Evolutionary conservation across 2,329 filamentous ascomycete species (phyloP), one percentile per base, ranked within the genome.

Genomic region (Neopestalotiopsis sp.): DNA sequence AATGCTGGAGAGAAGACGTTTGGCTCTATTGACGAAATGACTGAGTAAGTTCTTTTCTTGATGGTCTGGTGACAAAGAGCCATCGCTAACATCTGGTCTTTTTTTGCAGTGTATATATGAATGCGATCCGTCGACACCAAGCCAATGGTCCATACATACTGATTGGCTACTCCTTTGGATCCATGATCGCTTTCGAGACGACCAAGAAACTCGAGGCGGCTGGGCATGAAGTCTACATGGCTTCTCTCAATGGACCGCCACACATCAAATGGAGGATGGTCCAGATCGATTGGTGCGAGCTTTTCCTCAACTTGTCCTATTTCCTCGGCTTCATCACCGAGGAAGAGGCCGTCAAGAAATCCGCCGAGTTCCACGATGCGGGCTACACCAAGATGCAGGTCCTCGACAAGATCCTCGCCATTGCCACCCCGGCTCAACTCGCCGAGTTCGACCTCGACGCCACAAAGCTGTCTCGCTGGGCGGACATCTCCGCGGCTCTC

Each of bases 91-190:
- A 17, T 20, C 65, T 30, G 42, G 3, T 45, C 71, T 81, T 3
- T 61, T 3, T 61, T 63, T 3, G 78, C 73, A 66, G 64, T 38
- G 20, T 61, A 0, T 86, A 86, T 70, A 72, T 78, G 65, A 28
- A 64, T 0, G 76, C 78, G 0, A 82, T 87, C 63, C 79, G 79
- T 34, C 28, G 67, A 1, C 68, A 70, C 1, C 84, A 86, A 62
- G 82, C 83, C 0, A 9, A 75, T 1, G 84, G 84, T 1, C 85
- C 84, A 0, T 87, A 86, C 68, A 80, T 81, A 1, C 71, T 86
- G 5, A 79, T 80, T 0, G 84, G 84, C 3, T 86, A 86, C 71
- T 82, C 79, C 2, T 85, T 81, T 70, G 84, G 84, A 1, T 74
- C 77, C 0, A 83, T 84, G 68, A 69, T 85, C 1, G 80, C 81